Conservation (phyloP, 192 early-diverging fungal genomes). For the Pilaira anomala region DNA sequence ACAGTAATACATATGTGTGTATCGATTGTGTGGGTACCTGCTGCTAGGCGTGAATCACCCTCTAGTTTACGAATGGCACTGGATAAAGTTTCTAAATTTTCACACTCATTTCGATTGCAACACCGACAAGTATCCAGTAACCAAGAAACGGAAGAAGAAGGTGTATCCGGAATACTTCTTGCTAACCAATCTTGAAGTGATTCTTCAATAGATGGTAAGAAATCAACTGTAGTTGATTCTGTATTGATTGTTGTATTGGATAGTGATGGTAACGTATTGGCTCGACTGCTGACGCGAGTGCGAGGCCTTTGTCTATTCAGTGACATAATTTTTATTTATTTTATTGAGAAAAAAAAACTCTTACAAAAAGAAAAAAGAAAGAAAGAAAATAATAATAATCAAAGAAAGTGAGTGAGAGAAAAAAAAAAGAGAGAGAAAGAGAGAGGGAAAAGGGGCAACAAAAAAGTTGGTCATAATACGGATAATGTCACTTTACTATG, state of each 20-base stretch:
- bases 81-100: slow-evolving; percentile 9
- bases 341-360: not conserved
- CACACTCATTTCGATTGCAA: slow-evolving; percentile 17
- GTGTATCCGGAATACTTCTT: slow-evolving; percentile 19
- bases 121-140: slow-evolving; percentile 16
- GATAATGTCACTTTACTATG: no score
- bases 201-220: slow-evolving; percentile 9
- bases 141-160: not conserved
- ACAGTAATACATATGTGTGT: not conserved
- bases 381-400: not conserved
- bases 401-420: not conserved
- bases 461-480: no score
- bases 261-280: slow-evolving; percentile 11
- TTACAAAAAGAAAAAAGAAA: not conserved
- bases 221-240: not conserved
- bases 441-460: not conserved
- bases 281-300: slow-evolving; percentile 14
- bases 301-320: slow-evolving; percentile 13
- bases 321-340: slow-evolving; percentile 1
- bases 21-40: slow-evolving; percentile 7
- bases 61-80: slow-evolving; percentile 25
- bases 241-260: not conserved
- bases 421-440: not conserved
- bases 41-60: slow-evolving; percentile 23
- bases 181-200: slow-evolving; percentile 26